A percentile compares a stretch with the other conserved stretches of the same genome.
phyloP scores from a whole-genome alignment of 2,329 filamentous ascomycete species.

The Calonectria crousiana region DNA sequence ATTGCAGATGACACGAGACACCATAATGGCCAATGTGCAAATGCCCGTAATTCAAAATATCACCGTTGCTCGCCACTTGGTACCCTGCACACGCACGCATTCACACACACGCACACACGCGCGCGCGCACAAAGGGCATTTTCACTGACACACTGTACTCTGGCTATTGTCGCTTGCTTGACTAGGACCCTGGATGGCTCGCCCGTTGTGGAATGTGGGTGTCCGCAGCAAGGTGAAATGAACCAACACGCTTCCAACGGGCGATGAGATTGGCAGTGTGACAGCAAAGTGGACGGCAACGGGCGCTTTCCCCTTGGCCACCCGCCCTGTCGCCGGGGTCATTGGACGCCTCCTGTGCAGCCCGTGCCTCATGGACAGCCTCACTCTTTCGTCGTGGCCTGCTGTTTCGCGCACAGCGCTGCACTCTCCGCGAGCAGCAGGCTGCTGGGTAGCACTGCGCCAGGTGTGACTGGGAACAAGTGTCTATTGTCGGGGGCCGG shows the following conservation, averaged over 20 bases:
- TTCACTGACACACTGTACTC: not conserved
- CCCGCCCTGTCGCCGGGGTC: slow-evolving; percentile 3
- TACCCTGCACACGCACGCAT: not conserved
- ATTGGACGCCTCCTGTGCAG: slow-evolving; percentile 41
- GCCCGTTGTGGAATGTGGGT: slow-evolving; percentile 20
- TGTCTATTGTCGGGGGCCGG: slow-evolving; percentile 29
- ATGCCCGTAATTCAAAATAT: slow-evolving; percentile 8
- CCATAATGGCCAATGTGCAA: slow-evolving; percentile 11
- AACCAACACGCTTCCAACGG: slow-evolving; percentile 38
- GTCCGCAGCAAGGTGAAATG: slow-evolving; percentile 14
- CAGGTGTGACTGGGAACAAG: slow-evolving; percentile 32
- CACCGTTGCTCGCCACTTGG: not conserved
- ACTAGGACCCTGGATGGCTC: not conserved
- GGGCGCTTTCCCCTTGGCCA: slow-evolving; percentile 34
- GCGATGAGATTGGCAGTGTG: slow-evolving; percentile 38
- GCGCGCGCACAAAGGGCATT: not conserved
- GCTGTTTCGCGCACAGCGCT: slow-evolving; percentile 30
- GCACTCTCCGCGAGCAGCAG: slow-evolving; percentile 33
- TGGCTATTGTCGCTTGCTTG: slow-evolving; percentile 3
- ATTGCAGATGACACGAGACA: slow-evolving; percentile 2
- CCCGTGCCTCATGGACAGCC: slow-evolving; percentile 40
- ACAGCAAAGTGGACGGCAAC: slow-evolving; percentile 33
- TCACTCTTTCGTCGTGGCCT: slow-evolving; percentile 38
- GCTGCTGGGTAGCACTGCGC: slow-evolving; percentile 39
- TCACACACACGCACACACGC: not conserved